A percentile compares a stretch with the other conserved stretches of the same genome.
phyloP scores from a whole-genome alignment of 2,329 filamentous ascomycete genomes.

The Alternaria arborescens region DNA sequence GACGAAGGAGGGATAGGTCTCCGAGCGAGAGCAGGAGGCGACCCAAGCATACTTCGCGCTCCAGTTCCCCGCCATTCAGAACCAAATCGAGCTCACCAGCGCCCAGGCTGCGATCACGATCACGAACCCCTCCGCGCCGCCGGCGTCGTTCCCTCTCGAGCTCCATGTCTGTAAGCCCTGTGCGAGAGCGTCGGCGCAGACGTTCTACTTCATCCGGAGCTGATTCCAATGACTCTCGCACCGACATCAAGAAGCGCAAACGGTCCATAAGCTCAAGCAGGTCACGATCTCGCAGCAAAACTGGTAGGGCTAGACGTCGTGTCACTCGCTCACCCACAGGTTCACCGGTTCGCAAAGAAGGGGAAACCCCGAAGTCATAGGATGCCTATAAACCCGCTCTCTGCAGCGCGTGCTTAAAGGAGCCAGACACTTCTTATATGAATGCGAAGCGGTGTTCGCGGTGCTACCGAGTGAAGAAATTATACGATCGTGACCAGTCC shows the following conservation, averaged over 20 bases:
- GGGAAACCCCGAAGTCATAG: constrained; percentile 20
- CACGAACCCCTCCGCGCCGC: constrained; percentile 45
- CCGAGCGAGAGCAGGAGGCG: constrained; percentile 44
- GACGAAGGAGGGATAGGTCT: constrained; percentile 38
- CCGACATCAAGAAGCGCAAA: constrained; percentile 62
- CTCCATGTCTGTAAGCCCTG: constrained; percentile 51
- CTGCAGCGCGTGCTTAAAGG: neutral
- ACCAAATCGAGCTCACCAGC: constrained; percentile 63
- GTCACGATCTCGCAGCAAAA: constrained; percentile 37
- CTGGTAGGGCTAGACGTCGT: constrained; percentile 26
- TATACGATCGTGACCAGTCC: neutral
- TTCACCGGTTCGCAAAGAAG: constrained; percentile 24
- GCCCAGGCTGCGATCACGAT: constrained; percentile 54
- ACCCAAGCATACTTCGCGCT: constrained; percentile 56
- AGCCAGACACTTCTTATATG: neutral
- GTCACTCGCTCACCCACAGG: constrained; percentile 29
- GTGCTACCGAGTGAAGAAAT: neutral
- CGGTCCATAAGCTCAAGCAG: constrained; percentile 53
- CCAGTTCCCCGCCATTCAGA: constrained; percentile 55
- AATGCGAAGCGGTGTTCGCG: neutral
- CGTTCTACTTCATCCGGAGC: constrained; percentile 54
- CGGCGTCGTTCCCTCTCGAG: constrained; percentile 50
- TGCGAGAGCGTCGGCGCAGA: constrained; percentile 54
- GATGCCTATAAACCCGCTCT: constrained; percentile 7
- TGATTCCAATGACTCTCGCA: constrained; percentile 54